These are phyloP conservation scores for Crucibulum cyathiforme DNA, from an alignment of 1,284 basidiomycete species.

Conservation along the genomic window DNA sequence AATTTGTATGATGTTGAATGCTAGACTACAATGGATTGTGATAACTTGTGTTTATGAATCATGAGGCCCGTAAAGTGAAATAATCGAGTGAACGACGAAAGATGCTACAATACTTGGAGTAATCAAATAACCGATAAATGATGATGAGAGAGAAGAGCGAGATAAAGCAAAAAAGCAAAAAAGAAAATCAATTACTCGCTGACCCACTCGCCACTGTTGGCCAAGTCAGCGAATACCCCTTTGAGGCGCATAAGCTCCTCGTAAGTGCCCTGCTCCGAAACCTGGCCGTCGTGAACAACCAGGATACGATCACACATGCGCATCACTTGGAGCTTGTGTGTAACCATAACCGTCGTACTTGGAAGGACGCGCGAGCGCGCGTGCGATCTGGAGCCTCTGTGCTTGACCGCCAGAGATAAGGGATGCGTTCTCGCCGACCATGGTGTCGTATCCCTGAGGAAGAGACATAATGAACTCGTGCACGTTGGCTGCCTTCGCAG, in stretches of 20 bases:
- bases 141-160: neutral
- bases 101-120: constrained; percentile 5
- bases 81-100: neutral
- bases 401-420: constrained; percentile 95
- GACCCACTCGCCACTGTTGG: constrained; percentile 87
- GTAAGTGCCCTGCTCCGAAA: constrained; percentile 88
- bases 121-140: constrained; percentile 1
- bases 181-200: constrained; percentile 40
- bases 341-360: constrained; percentile 88
- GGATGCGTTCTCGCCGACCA: constrained; percentile 86
- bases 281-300: constrained; percentile 77
- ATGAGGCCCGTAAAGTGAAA: neutral
- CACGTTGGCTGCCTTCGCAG: constrained; percentile 79
- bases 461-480: constrained; percentile 88
- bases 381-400: constrained; percentile 91
- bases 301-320: constrained; percentile 89
- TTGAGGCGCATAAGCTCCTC: constrained; percentile 71
- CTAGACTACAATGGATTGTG: too few species aligned
- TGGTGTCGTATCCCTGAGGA: constrained; percentile 85
- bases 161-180: constrained; percentile 10
- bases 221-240: constrained; percentile 84
- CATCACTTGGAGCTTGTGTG: constrained; percentile 94
- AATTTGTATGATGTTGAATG: too few species aligned
- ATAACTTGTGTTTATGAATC: too few species aligned
- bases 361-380: constrained; percentile 78